These are phyloP conservation scores for Kregervanrija delftensis DNA, from an alignment of 805 yeast genomes.

Conservation along the genomic window DNA sequence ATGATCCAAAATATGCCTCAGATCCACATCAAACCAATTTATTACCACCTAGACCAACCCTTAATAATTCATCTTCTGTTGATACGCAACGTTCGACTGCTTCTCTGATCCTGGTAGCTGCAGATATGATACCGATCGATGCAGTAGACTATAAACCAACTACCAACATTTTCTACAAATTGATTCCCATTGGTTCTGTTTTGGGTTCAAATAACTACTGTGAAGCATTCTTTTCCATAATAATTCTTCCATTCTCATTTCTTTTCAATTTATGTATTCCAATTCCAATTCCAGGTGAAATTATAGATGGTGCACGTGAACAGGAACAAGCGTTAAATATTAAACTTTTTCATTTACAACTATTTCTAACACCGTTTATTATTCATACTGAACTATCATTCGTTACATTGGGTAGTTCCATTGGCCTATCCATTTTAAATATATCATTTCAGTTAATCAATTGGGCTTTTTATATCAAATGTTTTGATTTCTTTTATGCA, in stretches of 20 bases:
- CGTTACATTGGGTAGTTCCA: not conserved
- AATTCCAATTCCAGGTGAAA: conserved; percentile 16
- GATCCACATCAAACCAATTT: no score
- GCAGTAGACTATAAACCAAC: conserved; percentile 6
- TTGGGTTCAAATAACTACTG: conserved; percentile 10
- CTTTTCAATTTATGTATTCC: conserved; percentile 23
- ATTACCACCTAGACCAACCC: not conserved
- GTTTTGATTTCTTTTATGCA: not conserved
- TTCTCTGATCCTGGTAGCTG: no score
- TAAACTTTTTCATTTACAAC: conserved; percentile 24
- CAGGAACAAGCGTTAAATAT: conserved; percentile 17
- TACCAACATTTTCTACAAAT: conserved; percentile 7
- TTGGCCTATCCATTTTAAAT: no score
- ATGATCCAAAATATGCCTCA: no score
- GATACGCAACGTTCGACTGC: not conserved
- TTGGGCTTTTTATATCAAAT: not conserved
- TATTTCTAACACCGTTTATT: conserved; percentile 17
- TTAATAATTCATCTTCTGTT: not conserved
- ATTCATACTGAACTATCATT: not conserved
- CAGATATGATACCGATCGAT: not conserved
- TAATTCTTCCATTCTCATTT: conserved; percentile 21
- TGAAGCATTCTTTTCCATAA: conserved; percentile 19
- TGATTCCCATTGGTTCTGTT: conserved; percentile 7
- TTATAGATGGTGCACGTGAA: conserved; percentile 9
- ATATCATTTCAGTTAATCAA: no score